Conservation (phyloP, 1,284 basidiomycete species). For the Ceratobasidium sp. region DNA sequence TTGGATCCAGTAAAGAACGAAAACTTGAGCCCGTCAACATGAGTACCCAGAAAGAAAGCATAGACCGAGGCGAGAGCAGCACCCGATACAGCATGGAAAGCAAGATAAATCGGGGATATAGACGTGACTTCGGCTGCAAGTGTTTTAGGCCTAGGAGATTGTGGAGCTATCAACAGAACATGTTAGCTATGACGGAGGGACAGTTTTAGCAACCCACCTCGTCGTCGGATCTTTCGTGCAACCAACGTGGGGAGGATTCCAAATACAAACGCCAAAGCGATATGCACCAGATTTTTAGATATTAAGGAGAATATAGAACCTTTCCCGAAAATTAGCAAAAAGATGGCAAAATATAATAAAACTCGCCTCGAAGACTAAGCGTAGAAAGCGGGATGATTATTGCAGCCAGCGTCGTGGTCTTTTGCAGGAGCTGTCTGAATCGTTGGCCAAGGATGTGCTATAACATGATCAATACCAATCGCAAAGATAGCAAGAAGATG, state of each 20-base stretch:
- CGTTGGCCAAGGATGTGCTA: slow-evolving; percentile 30
- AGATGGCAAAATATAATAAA: background rate
- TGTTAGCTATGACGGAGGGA: background rate
- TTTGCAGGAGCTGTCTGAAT: slow-evolving; percentile 16
- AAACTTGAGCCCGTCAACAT: slow-evolving; percentile 23
- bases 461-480: background rate
- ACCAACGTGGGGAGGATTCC: slow-evolving; percentile 20
- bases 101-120: background rate
- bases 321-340: background rate
- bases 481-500: background rate
- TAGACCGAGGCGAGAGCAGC: slow-evolving; percentile 1
- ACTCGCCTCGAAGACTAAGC: slow-evolving; percentile 14
- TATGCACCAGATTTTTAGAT: slow-evolving; percentile 7
- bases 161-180: background rate
- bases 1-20: slow-evolving; percentile 29
- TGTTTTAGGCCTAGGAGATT: slow-evolving; percentile 14
- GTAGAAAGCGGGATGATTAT: slow-evolving; percentile 12
- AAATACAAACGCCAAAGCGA: slow-evolving; percentile 15
- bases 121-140: slow-evolving; percentile 7
- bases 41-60: slow-evolving; percentile 8
- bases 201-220: background rate
- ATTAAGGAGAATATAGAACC: slow-evolving; percentile 5
- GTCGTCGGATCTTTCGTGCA: slow-evolving; percentile 29
- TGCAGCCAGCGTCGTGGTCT: background rate
- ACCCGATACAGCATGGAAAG: slow-evolving; percentile 8